phyloP scores from a whole-genome alignment of 2,329 filamentous ascomycete species.

The Endocalyx cinctus region DNA sequence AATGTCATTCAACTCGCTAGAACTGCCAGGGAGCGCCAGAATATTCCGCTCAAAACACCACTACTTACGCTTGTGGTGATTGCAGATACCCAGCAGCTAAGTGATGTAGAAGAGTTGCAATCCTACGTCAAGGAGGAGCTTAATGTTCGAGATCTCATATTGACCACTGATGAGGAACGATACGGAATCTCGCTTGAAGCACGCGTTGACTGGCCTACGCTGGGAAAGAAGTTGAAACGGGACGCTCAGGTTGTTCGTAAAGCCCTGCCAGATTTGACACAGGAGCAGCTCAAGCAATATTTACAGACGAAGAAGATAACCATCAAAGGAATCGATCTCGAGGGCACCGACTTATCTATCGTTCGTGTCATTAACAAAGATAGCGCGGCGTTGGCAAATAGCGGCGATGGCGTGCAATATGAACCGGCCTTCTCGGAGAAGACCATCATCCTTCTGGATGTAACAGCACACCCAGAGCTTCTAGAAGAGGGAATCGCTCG shows the following conservation, averaged over 20 bases:
- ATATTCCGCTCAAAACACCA: slow-evolving; percentile 84
- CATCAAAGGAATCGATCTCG: slow-evolving; percentile 81
- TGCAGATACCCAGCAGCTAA: slow-evolving; percentile 73
- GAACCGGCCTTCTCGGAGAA: no score
- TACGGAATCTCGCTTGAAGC: slow-evolving; percentile 93
- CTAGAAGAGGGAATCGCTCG: slow-evolving; percentile 83
- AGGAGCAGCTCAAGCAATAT: slow-evolving; percentile 76
- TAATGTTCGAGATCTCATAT: slow-evolving; percentile 79
- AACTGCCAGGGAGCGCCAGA: slow-evolving; percentile 78
- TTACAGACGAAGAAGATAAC: slow-evolving; percentile 67
- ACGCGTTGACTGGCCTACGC: slow-evolving; percentile 83
- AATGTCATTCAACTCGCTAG: slow-evolving; percentile 88
- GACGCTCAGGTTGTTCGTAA: slow-evolving; percentile 89
- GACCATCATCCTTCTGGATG: slow-evolving; percentile 90
- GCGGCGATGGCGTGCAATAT: no score
- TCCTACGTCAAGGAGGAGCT: slow-evolving; percentile 89
- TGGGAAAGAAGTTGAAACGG: slow-evolving; percentile 97
- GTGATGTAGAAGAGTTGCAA: slow-evolving; percentile 80
- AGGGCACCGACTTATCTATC: slow-evolving; percentile 77
- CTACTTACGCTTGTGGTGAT: slow-evolving; percentile 87
- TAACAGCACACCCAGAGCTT: slow-evolving; percentile 75
- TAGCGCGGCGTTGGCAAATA: slow-evolving; percentile 80
- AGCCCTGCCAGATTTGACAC: slow-evolving; percentile 73
- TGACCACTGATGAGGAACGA: slow-evolving; percentile 81
- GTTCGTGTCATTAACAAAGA: slow-evolving; percentile 82